A percentile compares a stretch with the other conserved stretches of the same genome.
phyloP scores from a whole-genome alignment of 2,329 filamentous ascomycete species.

The Sclerotinia nivalis region DNA sequence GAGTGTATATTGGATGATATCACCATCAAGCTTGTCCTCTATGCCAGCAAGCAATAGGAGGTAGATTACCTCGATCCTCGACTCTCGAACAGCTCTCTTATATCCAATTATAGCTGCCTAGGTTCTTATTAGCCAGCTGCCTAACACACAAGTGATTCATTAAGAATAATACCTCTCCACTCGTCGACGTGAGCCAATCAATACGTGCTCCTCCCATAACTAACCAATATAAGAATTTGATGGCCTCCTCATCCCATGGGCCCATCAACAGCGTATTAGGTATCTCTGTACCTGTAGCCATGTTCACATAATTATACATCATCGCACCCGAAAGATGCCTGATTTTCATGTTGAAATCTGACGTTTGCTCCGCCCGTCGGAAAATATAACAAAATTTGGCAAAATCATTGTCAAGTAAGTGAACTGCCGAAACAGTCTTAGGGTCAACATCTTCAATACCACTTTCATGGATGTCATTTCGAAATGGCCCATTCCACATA shows the following conservation, averaged over 20 bases:
- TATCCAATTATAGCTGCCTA: conserved; percentile 35
- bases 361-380: neutral
- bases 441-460: neutral
- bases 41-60: conserved; percentile 33
- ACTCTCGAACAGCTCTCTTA: conserved; percentile 30
- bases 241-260: conserved; percentile 37
- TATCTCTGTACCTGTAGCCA: conserved; percentile 33
- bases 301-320: conserved; percentile 15
- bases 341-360: neutral
- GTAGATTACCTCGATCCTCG: conserved; percentile 30
- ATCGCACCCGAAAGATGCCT: conserved; percentile 3
- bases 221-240: conserved; percentile 38
- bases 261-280: conserved; percentile 38
- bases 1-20: conserved; percentile 20
- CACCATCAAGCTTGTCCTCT: conserved; percentile 24
- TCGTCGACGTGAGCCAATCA: conserved; percentile 35
- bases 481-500: neutral
- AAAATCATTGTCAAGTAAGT: conserved; percentile 11
- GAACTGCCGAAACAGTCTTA: neutral
- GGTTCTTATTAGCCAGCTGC: conserved; percentile 10
- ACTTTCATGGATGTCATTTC: too few species aligned
- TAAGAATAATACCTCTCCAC: conserved; percentile 35
- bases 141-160: neutral
- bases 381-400: conserved; percentile 17
- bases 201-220: conserved; percentile 36